These are phyloP conservation scores for Lizonia empirigonia DNA, from an alignment of 2,329 filamentous ascomycete species.

Conservation along the genomic window DNA sequence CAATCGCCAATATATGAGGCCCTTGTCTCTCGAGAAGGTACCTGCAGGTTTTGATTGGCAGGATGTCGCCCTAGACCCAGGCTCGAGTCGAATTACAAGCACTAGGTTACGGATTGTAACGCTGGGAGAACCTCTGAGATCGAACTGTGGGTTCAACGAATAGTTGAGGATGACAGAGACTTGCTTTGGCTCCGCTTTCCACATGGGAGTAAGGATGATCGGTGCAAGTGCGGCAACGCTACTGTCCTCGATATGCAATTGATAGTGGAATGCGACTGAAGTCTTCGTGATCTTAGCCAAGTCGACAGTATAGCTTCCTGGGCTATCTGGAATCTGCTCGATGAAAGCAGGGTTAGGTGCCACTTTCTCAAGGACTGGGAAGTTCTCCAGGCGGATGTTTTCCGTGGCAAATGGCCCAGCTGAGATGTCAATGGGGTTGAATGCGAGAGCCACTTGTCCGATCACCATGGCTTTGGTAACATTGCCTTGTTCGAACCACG, in stretches of 20 bases:
- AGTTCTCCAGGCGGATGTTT: conserved; percentile 84
- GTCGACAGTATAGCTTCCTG: conserved; percentile 81
- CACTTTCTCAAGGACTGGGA: conserved; percentile 84
- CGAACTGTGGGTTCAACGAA: conserved; percentile 75
- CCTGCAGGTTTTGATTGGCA: conserved; percentile 80
- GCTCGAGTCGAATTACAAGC: conserved; percentile 72
- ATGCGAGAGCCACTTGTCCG: conserved; percentile 87
- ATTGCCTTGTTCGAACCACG: conserved; percentile 75
- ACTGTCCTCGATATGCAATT: conserved; percentile 70
- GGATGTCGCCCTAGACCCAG: conserved; percentile 63
- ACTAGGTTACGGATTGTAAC: conserved; percentile 75
- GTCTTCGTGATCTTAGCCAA: conserved; percentile 73
- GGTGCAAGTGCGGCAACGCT: conserved; percentile 68
- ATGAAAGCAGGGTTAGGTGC: conserved; percentile 94
- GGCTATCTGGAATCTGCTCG: conserved; percentile 67
- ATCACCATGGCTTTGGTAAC: conserved; percentile 75
- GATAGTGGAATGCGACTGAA: conserved; percentile 89
- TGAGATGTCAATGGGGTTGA: conserved; percentile 65
- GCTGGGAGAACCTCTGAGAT: conserved; percentile 48
- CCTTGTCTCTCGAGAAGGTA: conserved; percentile 78
- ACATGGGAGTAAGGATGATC: conserved; percentile 73
- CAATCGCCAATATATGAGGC: conserved; percentile 79
- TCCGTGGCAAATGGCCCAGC: conserved; percentile 56
- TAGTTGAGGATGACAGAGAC: conserved; percentile 87
- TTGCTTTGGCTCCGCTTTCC: conserved; percentile 85